A percentile compares a stretch with the other conserved stretches of the same genome.
phyloP scores from a whole-genome alignment of 768 basidiomycete genomes.

The Tylopilus plumbeoviolaceoides region DNA sequence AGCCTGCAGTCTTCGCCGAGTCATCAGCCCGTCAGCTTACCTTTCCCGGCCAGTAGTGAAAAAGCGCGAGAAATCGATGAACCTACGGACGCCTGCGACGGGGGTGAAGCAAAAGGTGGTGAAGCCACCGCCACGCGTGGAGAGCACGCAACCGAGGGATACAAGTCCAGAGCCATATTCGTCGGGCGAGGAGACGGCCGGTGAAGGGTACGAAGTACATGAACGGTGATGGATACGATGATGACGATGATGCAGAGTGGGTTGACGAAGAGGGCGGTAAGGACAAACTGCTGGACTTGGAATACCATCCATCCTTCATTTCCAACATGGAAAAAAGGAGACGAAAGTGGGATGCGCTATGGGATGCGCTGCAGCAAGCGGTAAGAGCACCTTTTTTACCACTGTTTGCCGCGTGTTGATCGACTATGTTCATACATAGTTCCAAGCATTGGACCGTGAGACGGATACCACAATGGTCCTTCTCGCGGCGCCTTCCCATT shows the following conservation, averaged over 20 bases:
- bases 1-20: conserved; percentile 50
- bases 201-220: conserved; percentile 48
- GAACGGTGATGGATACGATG: conserved; percentile 18
- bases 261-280: conserved; percentile 71
- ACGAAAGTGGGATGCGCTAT: conserved; percentile 68
- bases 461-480: conserved; percentile 77
- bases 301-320: conserved; percentile 72
- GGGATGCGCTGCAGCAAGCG: conserved; percentile 71
- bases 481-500: conserved; percentile 71
- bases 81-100: conserved; percentile 27
- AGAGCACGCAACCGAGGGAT: conserved; percentile 79
- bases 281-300: conserved; percentile 68
- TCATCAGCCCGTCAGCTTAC: conserved; percentile 38
- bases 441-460: conserved; percentile 74
- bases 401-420: not conserved
- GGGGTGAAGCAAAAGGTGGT: conserved; percentile 31
- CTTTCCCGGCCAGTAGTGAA: conserved; percentile 45
- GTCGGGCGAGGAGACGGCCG: conserved; percentile 76
- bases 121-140: conserved; percentile 72
- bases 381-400: conserved; percentile 35
- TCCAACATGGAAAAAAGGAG: conserved; percentile 63
- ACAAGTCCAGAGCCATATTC: conserved; percentile 76
- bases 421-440: conserved; percentile 37
- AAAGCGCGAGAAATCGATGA: conserved; percentile 37
- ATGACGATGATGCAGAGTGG: conserved; percentile 51